Evolutionary conservation across 805 yeast species (phyloP).

Genomic region (Kodamaea lidongshanica): DNA sequence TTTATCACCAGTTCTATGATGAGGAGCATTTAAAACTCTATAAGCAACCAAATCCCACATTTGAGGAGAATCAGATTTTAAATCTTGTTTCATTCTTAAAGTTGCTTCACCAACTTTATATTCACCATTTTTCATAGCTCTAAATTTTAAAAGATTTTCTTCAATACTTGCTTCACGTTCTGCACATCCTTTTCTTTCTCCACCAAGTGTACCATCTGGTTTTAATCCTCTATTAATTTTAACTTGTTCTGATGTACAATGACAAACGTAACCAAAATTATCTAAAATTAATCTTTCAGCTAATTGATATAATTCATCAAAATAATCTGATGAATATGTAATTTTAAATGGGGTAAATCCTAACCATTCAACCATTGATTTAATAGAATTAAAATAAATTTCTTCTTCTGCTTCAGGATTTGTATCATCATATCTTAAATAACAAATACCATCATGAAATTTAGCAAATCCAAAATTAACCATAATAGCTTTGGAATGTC

Average conservation of each 20-base stretch:
- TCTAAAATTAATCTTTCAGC: conserved; percentile 74
- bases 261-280: conserved; percentile 86
- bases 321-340: conserved; percentile 94
- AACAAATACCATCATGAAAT: conserved; percentile 78
- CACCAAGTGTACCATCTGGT: conserved; percentile 90
- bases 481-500: conserved; percentile 96
- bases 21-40: conserved; percentile 85
- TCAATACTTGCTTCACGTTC: conserved; percentile 69
- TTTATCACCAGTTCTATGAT: conserved; percentile 92
- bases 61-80: conserved; percentile 87
- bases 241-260: conserved; percentile 87
- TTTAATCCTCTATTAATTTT: conserved; percentile 84
- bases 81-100: conserved; percentile 93
- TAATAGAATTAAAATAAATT: conserved; percentile 75
- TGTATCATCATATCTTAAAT: conserved; percentile 92
- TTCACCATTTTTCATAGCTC: conserved; percentile 86
- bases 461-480: conserved; percentile 97
- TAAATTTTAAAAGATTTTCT: conserved; percentile 71
- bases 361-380: conserved; percentile 84
- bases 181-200: conserved; percentile 77
- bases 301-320: conserved; percentile 78
- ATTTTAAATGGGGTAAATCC: conserved; percentile 92
- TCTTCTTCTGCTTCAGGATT: conserved; percentile 99
- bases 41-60: conserved; percentile 99
- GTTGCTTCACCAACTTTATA: conserved; percentile 90